phyloP scores from a whole-genome alignment of 2,329 filamentous ascomycete species.

The Alternaria rosae region DNA sequence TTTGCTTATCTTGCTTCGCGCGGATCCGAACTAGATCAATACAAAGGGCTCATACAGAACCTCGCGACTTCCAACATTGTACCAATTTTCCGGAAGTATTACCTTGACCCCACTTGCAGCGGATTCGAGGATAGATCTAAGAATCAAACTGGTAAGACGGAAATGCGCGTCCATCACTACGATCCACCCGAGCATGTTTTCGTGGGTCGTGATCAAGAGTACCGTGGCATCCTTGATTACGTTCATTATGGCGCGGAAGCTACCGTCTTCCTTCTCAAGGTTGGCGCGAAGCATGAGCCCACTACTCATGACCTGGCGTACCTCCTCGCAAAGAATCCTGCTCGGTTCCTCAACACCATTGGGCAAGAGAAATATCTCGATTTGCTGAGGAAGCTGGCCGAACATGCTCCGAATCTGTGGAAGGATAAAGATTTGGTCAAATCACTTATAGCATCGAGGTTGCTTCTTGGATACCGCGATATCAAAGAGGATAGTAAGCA shows the following conservation, averaged over 20 bases:
- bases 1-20: slow-evolving; percentile 87
- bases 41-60: slow-evolving; percentile 33
- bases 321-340: slow-evolving; percentile 83
- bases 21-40: slow-evolving; percentile 71
- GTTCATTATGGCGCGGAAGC: slow-evolving; percentile 90
- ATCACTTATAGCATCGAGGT: slow-evolving; percentile 76
- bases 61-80: slow-evolving; percentile 48
- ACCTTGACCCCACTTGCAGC: slow-evolving; percentile 37
- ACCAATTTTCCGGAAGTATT: slow-evolving; percentile 46
- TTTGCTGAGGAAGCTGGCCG: slow-evolving; percentile 80
- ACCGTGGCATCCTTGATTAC: slow-evolving; percentile 94
- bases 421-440: slow-evolving; percentile 80
- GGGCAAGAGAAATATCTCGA: slow-evolving; percentile 87
- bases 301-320: slow-evolving; percentile 84
- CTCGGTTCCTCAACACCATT: slow-evolving; percentile 79
- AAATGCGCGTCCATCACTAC: slow-evolving; percentile 56
- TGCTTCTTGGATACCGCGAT: slow-evolving; percentile 85
- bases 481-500: slow-evolving; percentile 63
- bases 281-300: slow-evolving; percentile 90
- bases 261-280: slow-evolving; percentile 86
- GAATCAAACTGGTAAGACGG: slow-evolving; percentile 41
- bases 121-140: slow-evolving; percentile 46
- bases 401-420: slow-evolving; percentile 73
- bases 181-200: slow-evolving; percentile 79
- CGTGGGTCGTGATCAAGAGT: slow-evolving; percentile 74